Conservation (phyloP, 192 early-diverging fungal species). For the Spinellus fusiger region DNA sequence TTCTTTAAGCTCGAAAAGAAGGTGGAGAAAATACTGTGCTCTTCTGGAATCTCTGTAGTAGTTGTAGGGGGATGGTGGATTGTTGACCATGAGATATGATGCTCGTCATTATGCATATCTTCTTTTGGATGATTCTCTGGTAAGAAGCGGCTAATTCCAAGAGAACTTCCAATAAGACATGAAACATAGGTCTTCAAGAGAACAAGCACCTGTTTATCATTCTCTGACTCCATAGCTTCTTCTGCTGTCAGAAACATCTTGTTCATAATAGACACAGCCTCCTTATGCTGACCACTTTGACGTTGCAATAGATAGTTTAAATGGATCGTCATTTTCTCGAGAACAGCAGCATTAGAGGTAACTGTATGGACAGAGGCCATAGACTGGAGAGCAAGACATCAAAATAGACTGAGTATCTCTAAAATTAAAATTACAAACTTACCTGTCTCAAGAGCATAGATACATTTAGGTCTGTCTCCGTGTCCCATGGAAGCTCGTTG, state of each 20-base stretch:
- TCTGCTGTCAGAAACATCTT: slow-evolving; percentile 14
- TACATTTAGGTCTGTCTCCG: slow-evolving; percentile 8
- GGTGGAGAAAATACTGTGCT: neutral
- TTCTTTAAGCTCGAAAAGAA: neutral
- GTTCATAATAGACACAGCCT: slow-evolving; percentile 13
- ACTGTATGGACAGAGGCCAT: slow-evolving; percentile 13
- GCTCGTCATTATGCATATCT: neutral
- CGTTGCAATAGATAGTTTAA: slow-evolving; percentile 6
- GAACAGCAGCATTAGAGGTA: neutral
- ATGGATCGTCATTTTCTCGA: slow-evolving; percentile 9
- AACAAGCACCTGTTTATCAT: slow-evolving; percentile 13
- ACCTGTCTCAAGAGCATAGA: slow-evolving; percentile 19
- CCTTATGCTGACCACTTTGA: neutral
- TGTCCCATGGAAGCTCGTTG: slow-evolving; percentile 20
- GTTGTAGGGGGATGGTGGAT: neutral
- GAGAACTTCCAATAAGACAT: slow-evolving; percentile 11
- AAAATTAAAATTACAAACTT: neutral
- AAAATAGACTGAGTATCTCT: neutral
- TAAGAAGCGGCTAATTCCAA: slow-evolving; percentile 8
- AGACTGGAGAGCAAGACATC: slow-evolving; percentile 6
- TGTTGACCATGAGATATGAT: slow-evolving; percentile 4
- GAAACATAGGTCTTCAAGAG: slow-evolving; percentile 15
- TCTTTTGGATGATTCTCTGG: neutral
- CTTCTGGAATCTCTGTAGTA: neutral
- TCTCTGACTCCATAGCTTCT: slow-evolving; percentile 7